Base-by-base conservation (phyloP, 257 asterid species). In the Capsicum rhomboideum region DNA sequence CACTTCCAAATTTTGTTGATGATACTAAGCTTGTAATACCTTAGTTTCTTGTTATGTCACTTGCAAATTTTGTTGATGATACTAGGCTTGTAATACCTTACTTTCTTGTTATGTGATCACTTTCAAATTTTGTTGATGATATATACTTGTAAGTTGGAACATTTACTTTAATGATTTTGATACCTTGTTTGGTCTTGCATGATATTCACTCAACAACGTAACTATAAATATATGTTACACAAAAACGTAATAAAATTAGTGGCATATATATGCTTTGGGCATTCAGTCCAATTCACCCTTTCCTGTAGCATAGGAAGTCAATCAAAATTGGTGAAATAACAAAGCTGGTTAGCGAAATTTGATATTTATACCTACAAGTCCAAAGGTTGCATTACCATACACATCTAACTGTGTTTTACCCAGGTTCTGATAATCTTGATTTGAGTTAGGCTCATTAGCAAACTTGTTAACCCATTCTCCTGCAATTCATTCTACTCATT, bases 331-430 rank as follows among this genome's bases (percentile, higher is more conserved):
- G 9, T 66, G 46, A 29, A 0, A 66, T 29, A 66, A 29, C 74
- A 64, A 64, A 28, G 44, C 37, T 64, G 44, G 21, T 29, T 66
- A 0, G 23, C 12, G 21, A 66, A 66, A 66, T 31, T 29, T 66
- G 74, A 66, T 29, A 29, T 66, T 28, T 64, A 16, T 66, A 66
- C 20, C 44, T 66, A 29, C 21, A 37, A 29, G 66, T 58, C 66
- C 23, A 11, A 90, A 91, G 9, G 59, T 53, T 53, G 95, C 91
- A 58, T 80, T 90, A 2, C 92, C 90, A 2, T 90, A 91, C 10
- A 91, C 92, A 2, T 87, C 84, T 58, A 11, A 31, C 42, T 28
- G 74, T 23, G 20, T 42, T 31, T 66, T 66, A 6, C 88, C 93
- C 37, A 82, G 89, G 63, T 88, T 89, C 84, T 58, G 74, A 21